Evolutionary conservation across 371 early-diverging fungal species (phyloP), one percentile per base, ranked within the genome.

Genomic region (Coelomomyces lativittatus): DNA sequence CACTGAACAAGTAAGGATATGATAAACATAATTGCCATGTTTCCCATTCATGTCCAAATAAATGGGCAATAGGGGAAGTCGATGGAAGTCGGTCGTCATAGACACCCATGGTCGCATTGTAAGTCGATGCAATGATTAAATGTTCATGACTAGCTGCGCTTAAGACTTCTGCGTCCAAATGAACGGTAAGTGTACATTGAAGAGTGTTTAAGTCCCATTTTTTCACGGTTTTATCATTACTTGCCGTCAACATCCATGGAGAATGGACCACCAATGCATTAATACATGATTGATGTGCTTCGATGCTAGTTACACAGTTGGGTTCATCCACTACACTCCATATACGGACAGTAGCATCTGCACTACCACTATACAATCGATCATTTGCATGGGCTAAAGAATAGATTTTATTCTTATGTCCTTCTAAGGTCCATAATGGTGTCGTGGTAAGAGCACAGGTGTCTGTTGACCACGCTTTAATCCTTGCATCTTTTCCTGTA

Each of bases 1-100:
- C 79, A 47, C 70, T 72, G 51, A 80, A 80, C 39, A 80, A 44
- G 28, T 57, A 56, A 1, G 70, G 72, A 27, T 70, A 58, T 2
- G 59, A 51, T 49, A 64, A 67, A 35, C 65, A 61, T 15, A 80
- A 56, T 45, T 79, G 71, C 80, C 80, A 80, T 8, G 79, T 78
- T 50, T 80, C 80, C 80, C 79, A 80, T 21, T 69, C 66, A 51
- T 80, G 80, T 1, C 79, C 80, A 21, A 59, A 49, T 40, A 80
- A 37, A 0, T 66, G 67, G 5, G 64, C 59, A 4, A 66, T 49
- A 8, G 64, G 55, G 15, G 35, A 21, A 15, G 39, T 3, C 12
- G 39, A 25, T 6, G 39, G 14, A 2, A 12, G 26, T 11, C 39
- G 39, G 2, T 19, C 47, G 25, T 70, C 66, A 52, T 66, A 76